Percentiles rank a stretch among this genome's conserved stretches.
phyloP scores from a whole-genome alignment of 1,284 basidiomycete genomes.

The Pisolithus thermaeus region DNA sequence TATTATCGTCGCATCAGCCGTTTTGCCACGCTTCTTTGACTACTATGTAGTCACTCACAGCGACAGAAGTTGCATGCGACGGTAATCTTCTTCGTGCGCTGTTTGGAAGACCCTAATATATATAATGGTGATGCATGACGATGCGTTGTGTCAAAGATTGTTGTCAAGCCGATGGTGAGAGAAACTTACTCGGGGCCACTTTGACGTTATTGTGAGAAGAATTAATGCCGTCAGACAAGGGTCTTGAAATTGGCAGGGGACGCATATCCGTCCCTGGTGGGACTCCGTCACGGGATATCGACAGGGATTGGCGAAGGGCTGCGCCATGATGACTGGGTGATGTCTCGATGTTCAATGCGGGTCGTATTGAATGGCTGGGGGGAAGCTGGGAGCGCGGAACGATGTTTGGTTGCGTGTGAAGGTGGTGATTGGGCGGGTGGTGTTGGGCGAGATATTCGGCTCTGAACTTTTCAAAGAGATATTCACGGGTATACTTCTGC shows the following conservation, averaged over 20 bases:
- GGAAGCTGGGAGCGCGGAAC: conserved; percentile 34
- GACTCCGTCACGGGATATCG: conserved; percentile 40
- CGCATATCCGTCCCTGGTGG: conserved; percentile 38
- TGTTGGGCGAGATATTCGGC: conserved; percentile 51
- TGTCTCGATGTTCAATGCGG: conserved; percentile 68
- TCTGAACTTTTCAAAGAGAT: conserved; percentile 74
- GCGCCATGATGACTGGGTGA: conserved; percentile 39
- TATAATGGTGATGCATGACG: background rate
- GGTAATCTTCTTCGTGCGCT: conserved; percentile 72
- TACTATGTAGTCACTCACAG: conserved; percentile 43
- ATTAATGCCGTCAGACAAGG: conserved; percentile 30
- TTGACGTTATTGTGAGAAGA: conserved; percentile 24
- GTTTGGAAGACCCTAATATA: conserved; percentile 38
- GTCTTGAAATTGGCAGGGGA: conserved; percentile 33
- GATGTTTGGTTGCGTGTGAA: conserved; percentile 36
- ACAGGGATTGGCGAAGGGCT: conserved; percentile 40
- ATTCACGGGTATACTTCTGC: conserved; percentile 76
- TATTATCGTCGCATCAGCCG: conserved; percentile 17
- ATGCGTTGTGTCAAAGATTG: background rate
- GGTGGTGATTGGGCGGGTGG: conserved; percentile 39
- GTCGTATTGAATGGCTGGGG: conserved; percentile 48
- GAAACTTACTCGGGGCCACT: conserved; percentile 24
- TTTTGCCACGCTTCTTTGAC: conserved; percentile 6
- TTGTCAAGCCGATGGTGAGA: conserved; percentile 4
- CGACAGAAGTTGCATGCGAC: conserved; percentile 83